Base-by-base conservation (phyloP, 305 asterid species). In the Fraxinus sp. region DNA sequence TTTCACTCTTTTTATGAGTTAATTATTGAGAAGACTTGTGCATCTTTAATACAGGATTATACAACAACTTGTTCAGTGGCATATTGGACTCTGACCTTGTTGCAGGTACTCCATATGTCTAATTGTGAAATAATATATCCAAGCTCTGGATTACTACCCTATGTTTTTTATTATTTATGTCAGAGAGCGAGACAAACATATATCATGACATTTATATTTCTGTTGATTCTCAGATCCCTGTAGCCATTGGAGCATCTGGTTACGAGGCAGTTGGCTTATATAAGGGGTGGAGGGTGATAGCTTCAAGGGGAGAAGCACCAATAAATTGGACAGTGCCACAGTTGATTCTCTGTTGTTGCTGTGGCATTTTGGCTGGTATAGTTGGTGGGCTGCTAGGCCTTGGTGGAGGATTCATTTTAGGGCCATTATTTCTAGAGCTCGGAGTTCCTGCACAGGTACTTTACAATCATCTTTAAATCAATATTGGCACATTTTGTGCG, bases 331-430 rank as follows among this genome's bases (percentile, higher is more conserved):
- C 87, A 46, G 88, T 90, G 30, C 83, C 81, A 75, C 94, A 88
- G 84, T 84, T 93, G 88, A 74, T 91, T 84, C 74, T 90, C 26
- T 93, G 93, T 78, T 91, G 97, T 83, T 83, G 77, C 76, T 89
- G 91, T 68, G 97, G 97, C 66, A 82, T 93, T 57, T 80, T 93
- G 89, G 93, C 95, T 8, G 97, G 97, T 80, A 73, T 91, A 2
- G 94, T 93, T 82, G 97, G 97, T 37, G 94, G 97, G 33, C 85
- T 93, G 62, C 91, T 93, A 52, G 97, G 97, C 81, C 94, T 93
- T 7, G 97, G 97, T 24, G 97, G 97, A 75, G 97, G 97, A 74
- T 93, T 91, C 88, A 90, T 93, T 72, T 73, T 92, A 80, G 93
- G 97, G 72, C 97, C 97, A 10, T 76, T 93, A 84, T 87, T 92